Conservation (phyloP, 305 asterid genomes). For the Fraxinus dipetala region DNA sequence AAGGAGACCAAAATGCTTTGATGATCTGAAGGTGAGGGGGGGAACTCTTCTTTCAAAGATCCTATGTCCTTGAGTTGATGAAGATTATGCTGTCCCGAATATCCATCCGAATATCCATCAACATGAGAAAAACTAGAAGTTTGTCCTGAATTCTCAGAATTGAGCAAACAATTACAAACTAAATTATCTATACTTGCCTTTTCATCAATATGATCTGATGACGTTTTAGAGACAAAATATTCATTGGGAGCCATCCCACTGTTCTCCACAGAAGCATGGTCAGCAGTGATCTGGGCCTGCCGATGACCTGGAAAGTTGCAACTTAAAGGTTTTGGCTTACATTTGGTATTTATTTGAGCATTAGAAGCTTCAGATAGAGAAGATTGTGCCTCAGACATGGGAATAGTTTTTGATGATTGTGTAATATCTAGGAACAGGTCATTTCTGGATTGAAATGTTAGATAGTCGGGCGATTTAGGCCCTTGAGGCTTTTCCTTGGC, state of each 20-base stretch:
- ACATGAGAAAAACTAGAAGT: conserved; percentile 33
- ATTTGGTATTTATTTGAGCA: conserved; percentile 30
- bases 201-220: conserved; percentile 28
- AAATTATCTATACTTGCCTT: conserved; percentile 26
- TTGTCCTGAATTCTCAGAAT: conserved; percentile 30
- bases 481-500: conserved; percentile 32
- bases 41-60: conserved; percentile 54
- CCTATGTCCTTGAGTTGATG: conserved; percentile 34
- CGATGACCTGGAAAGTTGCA: conserved; percentile 25
- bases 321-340: conserved; percentile 16
- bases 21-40: conserved; percentile 62
- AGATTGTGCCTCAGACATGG: conserved; percentile 32
- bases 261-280: conserved; percentile 31
- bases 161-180: conserved; percentile 22
- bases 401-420: conserved; percentile 30
- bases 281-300: conserved; percentile 38
- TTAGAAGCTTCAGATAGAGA: conserved; percentile 26
- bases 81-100: conserved; percentile 32
- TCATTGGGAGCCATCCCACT: conserved; percentile 30
- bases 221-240: conserved; percentile 23
- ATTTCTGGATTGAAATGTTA: conserved; percentile 33
- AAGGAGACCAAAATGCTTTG: conserved; percentile 81
- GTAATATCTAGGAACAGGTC: conserved; percentile 28
- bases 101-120: conserved; percentile 33
- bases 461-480: conserved; percentile 18